Conservation (phyloP, 805 yeast species). For the Naumovozyma castellii region DNA sequence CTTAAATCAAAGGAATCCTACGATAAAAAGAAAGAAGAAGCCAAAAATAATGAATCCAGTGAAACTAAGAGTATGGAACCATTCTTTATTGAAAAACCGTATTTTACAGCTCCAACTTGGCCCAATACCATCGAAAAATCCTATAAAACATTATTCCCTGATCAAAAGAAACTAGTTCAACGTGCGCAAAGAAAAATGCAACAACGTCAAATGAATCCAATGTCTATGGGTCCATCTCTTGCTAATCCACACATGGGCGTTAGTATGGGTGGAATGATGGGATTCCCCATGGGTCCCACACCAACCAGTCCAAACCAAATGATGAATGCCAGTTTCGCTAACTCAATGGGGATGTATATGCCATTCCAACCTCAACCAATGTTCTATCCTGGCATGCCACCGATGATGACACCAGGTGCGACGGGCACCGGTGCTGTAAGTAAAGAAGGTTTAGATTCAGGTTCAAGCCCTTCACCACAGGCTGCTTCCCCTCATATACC, state of each 20-base stretch:
- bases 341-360: constrained; percentile 24
- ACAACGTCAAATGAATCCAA: constrained; percentile 26
- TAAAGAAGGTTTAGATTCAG: constrained; percentile 1
- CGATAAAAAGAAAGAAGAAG: constrained; percentile 24
- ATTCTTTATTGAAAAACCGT: constrained; percentile 51
- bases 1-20: constrained; percentile 34
- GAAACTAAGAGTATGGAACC: constrained; percentile 19
- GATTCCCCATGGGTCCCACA: constrained; percentile 21
- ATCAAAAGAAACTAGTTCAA: constrained; percentile 25
- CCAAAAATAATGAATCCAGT: constrained; percentile 5
- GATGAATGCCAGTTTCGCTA: constrained; percentile 18
- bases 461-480: constrained; percentile 19
- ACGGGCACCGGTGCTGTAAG: not conserved
- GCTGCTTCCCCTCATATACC: constrained; percentile 22
- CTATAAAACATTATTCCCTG: constrained; percentile 44
- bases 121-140: constrained; percentile 47
- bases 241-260: constrained; percentile 21
- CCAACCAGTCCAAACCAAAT: constrained; percentile 18
- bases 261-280: constrained; percentile 25
- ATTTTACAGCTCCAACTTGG: constrained; percentile 74
- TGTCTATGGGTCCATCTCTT: constrained; percentile 11
- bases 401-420: constrained; percentile 17
- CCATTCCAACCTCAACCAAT: constrained; percentile 30
- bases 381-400: constrained; percentile 28
- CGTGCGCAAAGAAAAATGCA: constrained; percentile 25